phyloP scores from a whole-genome alignment of 2,329 filamentous ascomycete genomes.

The Colletotrichum zoysiae region DNA sequence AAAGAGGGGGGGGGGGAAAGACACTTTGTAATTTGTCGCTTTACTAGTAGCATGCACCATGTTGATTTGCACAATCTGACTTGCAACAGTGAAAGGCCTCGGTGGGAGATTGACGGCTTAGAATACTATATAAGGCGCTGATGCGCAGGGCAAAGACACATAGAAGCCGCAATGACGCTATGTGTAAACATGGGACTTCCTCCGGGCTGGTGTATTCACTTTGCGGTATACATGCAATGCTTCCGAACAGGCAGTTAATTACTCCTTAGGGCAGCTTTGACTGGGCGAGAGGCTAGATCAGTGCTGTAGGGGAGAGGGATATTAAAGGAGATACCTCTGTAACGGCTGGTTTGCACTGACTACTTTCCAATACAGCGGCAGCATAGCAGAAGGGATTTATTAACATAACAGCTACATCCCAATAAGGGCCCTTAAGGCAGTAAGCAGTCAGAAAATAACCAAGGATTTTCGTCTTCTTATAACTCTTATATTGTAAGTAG shows the following conservation, averaged over 20 bases:
- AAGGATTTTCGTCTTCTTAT: no score
- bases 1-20: no score
- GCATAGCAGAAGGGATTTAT: not conserved
- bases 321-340: slow-evolving; percentile 5
- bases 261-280: not conserved
- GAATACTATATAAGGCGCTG: no score
- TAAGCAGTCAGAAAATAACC: no score
- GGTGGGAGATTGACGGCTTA: not conserved
- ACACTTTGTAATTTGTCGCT: not conserved
- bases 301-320: not conserved
- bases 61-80: not conserved
- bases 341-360: not conserved
- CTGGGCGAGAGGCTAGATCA: not conserved
- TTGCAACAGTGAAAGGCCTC: not conserved
- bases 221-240: not conserved
- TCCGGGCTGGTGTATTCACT: no score
- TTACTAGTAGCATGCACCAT: not conserved
- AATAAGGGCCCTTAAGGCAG: not conserved
- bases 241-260: not conserved
- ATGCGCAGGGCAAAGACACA: no score
- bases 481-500: not conserved
- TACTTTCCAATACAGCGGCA: not conserved
- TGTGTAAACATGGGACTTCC: no score
- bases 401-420: no score
- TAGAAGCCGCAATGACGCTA: no score